Percentiles rank a stretch among this genome's conserved stretches.
These are phyloP conservation scores for Stagonosporopsis tanaceti DNA, from an alignment of 2,329 filamentous ascomycete genomes.

Conservation along the genomic window DNA sequence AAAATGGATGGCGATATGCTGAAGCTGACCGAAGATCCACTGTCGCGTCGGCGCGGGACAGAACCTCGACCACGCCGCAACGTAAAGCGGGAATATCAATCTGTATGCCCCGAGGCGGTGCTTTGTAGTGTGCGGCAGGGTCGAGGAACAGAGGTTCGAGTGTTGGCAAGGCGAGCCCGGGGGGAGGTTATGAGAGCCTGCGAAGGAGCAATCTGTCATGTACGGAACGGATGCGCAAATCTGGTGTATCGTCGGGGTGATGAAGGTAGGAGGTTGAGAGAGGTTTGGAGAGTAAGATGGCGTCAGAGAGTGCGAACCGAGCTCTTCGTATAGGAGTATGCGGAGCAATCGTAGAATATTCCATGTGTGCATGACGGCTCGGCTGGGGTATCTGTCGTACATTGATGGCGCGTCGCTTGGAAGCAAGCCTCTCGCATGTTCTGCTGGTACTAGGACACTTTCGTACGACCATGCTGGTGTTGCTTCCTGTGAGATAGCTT, in stretches of 20 bases:
- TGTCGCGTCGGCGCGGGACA: background rate
- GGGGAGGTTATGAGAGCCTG: background rate
- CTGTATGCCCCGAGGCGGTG: background rate
- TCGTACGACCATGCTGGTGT: background rate
- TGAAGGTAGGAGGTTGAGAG: background rate
- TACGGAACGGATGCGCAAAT: slow-evolving; percentile 2
- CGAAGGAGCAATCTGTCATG: background rate
- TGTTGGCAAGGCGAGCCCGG: background rate
- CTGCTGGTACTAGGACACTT: background rate
- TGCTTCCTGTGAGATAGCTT: background rate
- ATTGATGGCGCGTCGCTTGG: background rate
- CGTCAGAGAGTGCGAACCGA: background rate
- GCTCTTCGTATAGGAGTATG: background rate
- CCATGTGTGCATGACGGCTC: slow-evolving; percentile 4
- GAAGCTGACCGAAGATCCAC: slow-evolving; percentile 2
- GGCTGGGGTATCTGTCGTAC: background rate
- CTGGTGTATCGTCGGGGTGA: slow-evolving; percentile 1
- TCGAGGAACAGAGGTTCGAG: too few species aligned
- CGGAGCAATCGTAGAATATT: slow-evolving; percentile 2
- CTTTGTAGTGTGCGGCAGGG: background rate
- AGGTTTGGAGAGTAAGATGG: background rate
- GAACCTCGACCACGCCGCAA: slow-evolving; percentile 4
- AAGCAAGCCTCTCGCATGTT: background rate
- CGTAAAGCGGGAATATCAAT: slow-evolving; percentile 4
- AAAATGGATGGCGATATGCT: background rate